These are phyloP conservation scores for Corymbia maculata DNA, from an alignment of 345 rosid species.

Conservation along the genomic window DNA sequence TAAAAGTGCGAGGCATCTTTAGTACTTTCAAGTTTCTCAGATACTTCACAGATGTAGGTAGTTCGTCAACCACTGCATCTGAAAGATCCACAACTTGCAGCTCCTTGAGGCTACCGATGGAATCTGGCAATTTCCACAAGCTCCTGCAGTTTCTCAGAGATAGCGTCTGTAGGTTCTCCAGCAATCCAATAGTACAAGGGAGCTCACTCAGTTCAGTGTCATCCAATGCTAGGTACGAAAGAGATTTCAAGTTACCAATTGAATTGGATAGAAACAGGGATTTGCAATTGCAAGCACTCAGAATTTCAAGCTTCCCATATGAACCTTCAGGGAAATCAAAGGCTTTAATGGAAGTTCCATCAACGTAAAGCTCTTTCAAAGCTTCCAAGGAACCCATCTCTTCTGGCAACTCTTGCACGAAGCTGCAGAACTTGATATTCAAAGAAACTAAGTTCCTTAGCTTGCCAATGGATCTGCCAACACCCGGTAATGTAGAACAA, in stretches of 20 bases:
- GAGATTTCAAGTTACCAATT: not conserved
- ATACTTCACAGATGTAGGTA: no score
- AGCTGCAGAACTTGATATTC: no score
- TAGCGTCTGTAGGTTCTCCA: not conserved
- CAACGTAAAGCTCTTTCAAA: not conserved
- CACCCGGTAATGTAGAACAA: not conserved
- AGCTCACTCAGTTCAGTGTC: not conserved
- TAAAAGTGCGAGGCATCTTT: no score
- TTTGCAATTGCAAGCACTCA: not conserved
- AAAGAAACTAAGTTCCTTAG: no score
- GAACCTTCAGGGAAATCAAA: not conserved
- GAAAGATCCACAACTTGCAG: no score
- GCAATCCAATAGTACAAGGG: not conserved
- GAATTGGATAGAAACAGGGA: not conserved
- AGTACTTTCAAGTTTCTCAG: no score
- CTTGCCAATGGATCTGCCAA: no score
- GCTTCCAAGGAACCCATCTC: not conserved
- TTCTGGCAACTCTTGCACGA: no score
- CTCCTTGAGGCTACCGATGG: no score
- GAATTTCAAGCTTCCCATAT: not conserved
- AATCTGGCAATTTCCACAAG: not conserved
- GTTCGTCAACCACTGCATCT: accelerated
- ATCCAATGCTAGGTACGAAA: not conserved
- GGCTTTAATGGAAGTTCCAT: not conserved
- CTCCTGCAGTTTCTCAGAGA: accelerated